A percentile compares a stretch with the other conserved stretches of the same genome.
Conservation (phyloP, 768 basidiomycete genomes). For the Auricularia sp. region DNA sequence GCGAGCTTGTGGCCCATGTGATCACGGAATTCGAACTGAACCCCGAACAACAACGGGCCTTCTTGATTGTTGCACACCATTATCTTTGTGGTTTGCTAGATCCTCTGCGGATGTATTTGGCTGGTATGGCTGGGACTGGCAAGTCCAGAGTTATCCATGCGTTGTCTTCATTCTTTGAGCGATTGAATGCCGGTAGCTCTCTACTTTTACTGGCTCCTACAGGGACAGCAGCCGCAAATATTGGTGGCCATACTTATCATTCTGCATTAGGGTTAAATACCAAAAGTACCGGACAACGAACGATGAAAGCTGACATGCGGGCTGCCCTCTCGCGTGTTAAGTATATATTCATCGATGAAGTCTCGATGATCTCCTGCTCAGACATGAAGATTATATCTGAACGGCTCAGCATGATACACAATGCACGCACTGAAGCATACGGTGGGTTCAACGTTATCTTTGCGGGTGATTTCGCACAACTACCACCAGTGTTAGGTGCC, state of each 20-base stretch:
- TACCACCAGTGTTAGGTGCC: background rate
- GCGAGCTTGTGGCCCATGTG: no score
- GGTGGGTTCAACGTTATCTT: background rate
- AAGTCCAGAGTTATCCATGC: conserved; percentile 8
- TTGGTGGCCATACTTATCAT: conserved; percentile 7
- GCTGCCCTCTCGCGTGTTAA: background rate
- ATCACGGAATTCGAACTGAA: conserved; percentile 2
- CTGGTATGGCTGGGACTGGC: conserved; percentile 8
- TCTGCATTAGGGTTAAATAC: conserved; percentile 1
- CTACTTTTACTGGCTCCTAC: conserved; percentile 6
- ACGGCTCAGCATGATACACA: background rate
- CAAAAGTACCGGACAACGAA: no score
- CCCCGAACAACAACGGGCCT: conserved; percentile 5
- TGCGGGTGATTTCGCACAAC: background rate
- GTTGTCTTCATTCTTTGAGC: conserved; percentile 1
- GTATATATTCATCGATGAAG: conserved; percentile 2
- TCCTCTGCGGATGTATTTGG: conserved; percentile 7
- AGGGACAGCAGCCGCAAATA: conserved; percentile 4
- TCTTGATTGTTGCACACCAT: conserved; percentile 6
- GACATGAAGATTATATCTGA: background rate
- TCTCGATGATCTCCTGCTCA: background rate
- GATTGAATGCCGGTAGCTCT: background rate
- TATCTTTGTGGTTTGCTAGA: background rate
- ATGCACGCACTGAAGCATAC: background rate
- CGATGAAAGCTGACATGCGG: no score